phyloP scores from a whole-genome alignment of 2,329 filamentous ascomycete species.

The Pseudogymnoascus sp. region DNA sequence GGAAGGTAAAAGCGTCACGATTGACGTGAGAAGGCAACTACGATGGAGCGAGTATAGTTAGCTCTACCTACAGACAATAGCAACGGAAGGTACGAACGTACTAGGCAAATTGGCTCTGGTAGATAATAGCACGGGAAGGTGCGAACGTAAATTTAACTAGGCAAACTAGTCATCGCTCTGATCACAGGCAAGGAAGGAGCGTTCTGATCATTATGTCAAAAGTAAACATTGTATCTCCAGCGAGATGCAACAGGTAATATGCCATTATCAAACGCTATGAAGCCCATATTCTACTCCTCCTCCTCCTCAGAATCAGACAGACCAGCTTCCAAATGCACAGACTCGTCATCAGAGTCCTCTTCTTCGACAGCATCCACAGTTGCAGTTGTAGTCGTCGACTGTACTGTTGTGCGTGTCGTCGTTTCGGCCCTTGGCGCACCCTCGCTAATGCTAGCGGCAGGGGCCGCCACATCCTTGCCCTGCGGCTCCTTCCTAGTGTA shows the following conservation, averaged over 20 bases:
- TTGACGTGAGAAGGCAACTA: neutral
- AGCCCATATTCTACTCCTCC: conserved; percentile 23
- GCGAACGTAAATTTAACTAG: neutral
- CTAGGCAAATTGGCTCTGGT: neutral
- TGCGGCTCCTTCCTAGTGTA: conserved; percentile 12
- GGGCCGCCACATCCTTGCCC: conserved; percentile 3
- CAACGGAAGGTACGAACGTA: neutral
- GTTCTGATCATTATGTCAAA: conserved; percentile 1
- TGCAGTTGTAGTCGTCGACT: conserved; percentile 13
- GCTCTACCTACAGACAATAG: neutral
- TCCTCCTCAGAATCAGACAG: conserved; percentile 41
- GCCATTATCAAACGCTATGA: neutral
- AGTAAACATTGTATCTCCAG: neutral
- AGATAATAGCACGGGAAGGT: neutral
- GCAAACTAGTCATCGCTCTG: neutral
- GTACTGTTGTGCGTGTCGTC: conserved; percentile 5
- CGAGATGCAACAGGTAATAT: neutral
- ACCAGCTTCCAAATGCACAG: conserved; percentile 41
- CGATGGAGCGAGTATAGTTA: neutral
- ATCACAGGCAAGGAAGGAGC: conserved; percentile 4
- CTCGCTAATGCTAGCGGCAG: conserved; percentile 9
- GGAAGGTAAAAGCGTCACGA: neutral
- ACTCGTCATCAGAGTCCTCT: conserved; percentile 41
- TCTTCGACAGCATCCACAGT: conserved; percentile 23
- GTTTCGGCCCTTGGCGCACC: conserved; percentile 12